A percentile compares a stretch with the other conserved stretches of the same genome.
phyloP scores from a whole-genome alignment of 129 eudicot species.

The Chrysanthemum makinoi region DNA sequence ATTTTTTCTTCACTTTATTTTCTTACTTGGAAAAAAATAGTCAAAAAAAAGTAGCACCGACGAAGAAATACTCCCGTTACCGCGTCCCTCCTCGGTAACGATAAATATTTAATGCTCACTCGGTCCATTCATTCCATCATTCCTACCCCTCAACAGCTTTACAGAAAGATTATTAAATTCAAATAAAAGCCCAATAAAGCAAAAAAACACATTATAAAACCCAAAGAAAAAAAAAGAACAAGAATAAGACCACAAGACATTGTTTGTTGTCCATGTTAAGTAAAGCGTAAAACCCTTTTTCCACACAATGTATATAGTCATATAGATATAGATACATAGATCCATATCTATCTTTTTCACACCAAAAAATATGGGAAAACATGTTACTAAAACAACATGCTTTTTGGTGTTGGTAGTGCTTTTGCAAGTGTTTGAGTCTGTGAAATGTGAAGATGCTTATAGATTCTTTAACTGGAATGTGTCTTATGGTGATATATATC shows the following conservation, averaged over 20 bases:
- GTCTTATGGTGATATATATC: constrained; percentile 62
- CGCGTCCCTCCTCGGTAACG: too few species aligned
- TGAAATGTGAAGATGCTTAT: constrained; percentile 59
- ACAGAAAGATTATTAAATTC: too few species aligned
- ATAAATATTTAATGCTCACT: too few species aligned
- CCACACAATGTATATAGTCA: not conserved
- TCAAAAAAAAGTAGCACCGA: too few species aligned
- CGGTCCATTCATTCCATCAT: too few species aligned
- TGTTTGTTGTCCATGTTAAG: constrained; percentile 41
- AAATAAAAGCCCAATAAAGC: not conserved
- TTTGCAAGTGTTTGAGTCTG: constrained; percentile 13
- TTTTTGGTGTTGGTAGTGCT: constrained; percentile 26
- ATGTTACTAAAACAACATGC: constrained; percentile 26
- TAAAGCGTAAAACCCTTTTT: constrained; percentile 20
- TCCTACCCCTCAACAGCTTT: too few species aligned
- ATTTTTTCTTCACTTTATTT: too few species aligned
- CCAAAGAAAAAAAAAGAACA: constrained; percentile 18
- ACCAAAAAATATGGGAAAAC: constrained; percentile 17
- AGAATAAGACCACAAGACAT: constrained; percentile 31
- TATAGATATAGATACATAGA: constrained; percentile 23
- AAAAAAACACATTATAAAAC: not conserved
- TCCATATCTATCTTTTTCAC: not conserved
- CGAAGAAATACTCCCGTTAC: too few species aligned
- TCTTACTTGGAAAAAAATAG: too few species aligned
- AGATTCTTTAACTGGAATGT: constrained; percentile 65